These are phyloP conservation scores for Cymbidium sinense DNA, from an alignment of 106 monocot genomes.

Conservation along the genomic window DNA sequence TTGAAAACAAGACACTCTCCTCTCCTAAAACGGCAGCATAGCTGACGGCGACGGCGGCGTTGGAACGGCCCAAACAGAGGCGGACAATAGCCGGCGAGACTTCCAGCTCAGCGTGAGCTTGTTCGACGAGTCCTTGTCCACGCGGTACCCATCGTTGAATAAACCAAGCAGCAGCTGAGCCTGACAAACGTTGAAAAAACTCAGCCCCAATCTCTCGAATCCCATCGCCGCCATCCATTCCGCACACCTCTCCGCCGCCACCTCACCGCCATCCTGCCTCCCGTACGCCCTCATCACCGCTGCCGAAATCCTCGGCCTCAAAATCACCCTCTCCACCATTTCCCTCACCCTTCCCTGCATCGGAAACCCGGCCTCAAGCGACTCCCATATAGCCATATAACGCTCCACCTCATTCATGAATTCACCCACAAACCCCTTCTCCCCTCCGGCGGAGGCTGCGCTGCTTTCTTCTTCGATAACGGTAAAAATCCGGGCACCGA, in stretches of 20 bases:
- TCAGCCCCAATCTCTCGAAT: constrained; percentile 16
- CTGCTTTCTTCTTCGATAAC: constrained; percentile 24
- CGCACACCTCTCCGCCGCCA: constrained; percentile 9
- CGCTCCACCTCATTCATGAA: constrained; percentile 24
- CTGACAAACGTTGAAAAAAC: constrained; percentile 37
- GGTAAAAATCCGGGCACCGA: constrained; percentile 12
- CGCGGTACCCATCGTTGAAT: constrained; percentile 34
- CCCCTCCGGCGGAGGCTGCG: neutral
- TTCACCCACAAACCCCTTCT: constrained; percentile 14
- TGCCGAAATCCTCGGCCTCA: constrained; percentile 21
- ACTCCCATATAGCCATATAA: constrained; percentile 23
- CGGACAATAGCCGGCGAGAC: constrained; percentile 27
- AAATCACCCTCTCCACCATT: constrained; percentile 25
- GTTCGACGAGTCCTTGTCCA: constrained; percentile 23
- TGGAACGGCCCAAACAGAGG: constrained; percentile 30
- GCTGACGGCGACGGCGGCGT: neutral
- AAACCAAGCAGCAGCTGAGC: constrained; percentile 33
- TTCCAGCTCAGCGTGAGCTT: constrained; percentile 39
- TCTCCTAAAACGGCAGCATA: too few relatives aligned
- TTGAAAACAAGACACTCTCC: too few relatives aligned
- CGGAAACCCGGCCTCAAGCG: constrained; percentile 25
- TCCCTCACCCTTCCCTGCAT: constrained; percentile 19
- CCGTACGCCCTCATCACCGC: constrained; percentile 14
- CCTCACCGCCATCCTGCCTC: neutral
- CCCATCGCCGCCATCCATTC: constrained; percentile 22